A percentile compares a stretch with the other conserved stretches of the same genome.
Conservation (phyloP, 768 basidiomycete species). For the Panaeolus papilionaceus region DNA sequence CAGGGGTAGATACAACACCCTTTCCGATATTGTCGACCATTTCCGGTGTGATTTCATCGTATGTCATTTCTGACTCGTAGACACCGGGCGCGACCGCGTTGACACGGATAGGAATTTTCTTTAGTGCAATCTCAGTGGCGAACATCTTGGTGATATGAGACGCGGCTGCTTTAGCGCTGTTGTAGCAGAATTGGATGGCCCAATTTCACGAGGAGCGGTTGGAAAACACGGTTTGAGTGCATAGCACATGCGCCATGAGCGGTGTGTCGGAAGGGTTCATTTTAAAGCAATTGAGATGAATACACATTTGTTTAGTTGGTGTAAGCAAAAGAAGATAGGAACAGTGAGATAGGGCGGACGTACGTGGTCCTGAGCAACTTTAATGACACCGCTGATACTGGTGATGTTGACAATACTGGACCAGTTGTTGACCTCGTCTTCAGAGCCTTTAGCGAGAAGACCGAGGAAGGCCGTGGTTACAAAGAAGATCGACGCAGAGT, state of each 20-base stretch:
- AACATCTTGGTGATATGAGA: conserved; percentile 81
- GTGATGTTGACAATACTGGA: conserved; percentile 80
- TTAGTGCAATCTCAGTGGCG: conserved; percentile 76
- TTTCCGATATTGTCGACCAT: conserved; percentile 62
- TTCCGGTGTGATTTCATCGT: conserved; percentile 50
- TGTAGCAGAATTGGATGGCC: conserved; percentile 72
- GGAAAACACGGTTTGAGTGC: background rate
- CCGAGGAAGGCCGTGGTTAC: conserved; percentile 79
- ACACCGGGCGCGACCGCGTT: conserved; percentile 80
- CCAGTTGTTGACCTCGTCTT: conserved; percentile 60
- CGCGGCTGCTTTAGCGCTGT: conserved; percentile 80
- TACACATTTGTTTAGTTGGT: conserved; percentile 4
- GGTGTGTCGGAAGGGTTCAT: background rate
- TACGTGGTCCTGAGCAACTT: conserved; percentile 79
- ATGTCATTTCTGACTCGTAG: conserved; percentile 80
- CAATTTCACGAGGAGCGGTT: background rate
- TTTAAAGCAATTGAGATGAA: background rate
- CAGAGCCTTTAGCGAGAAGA: conserved; percentile 73
- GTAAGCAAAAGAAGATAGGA: background rate
- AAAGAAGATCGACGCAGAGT: conserved; percentile 81
- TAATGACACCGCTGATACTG: conserved; percentile 75
- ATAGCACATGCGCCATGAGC: background rate
- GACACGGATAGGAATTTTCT: conserved; percentile 71
- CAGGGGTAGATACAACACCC: conserved; percentile 66
- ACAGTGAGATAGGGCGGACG: conserved; percentile 29